Evolutionary conservation across 805 yeast genomes (phyloP), one percentile per base, ranked within the genome.

Genomic region (Brettanomyces anomalus): DNA sequence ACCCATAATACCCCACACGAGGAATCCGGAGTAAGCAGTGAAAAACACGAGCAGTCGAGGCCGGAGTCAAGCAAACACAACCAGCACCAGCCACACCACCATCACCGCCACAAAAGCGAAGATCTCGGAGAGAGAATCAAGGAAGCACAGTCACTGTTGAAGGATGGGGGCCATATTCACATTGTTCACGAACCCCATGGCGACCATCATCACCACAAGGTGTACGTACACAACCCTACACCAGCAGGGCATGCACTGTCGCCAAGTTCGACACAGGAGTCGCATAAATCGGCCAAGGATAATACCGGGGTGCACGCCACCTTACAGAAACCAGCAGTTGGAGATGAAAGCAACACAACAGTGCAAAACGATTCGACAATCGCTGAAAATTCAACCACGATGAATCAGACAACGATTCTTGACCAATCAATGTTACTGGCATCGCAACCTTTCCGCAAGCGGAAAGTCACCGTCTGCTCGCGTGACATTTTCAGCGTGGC

Each of bases 401-500:
- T 21, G 33, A 33, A 36, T 4, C 28, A 30, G 24, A 40, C 35
- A 31, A 20, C 35, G 32, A 18, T 32, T 14, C 31, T 36, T 21
- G 39, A 36, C 18, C 39, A 36, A 24, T 36, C 39, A 20, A 33
- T 37, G 19, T 11, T 39, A 7, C 16, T 32, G 15, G 43, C 33
- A 28, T 18, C 41, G 13, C 26, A 39, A 21, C 38, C 41, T 10
- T 41, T 37, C 20, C 36, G 41, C 16, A 43, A 37, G 21, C 37
- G 50, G 4, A 38, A 42, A 15, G 43, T 48, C 10, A 54, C 50
- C 0, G 65, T 76, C 3, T 55, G 64, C 43, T 72, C 66, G 46
- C 45, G 52, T 11, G 69, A 66, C 31, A 77, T 69, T 2, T 44
- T 72, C 0, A 58, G 56, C 14, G 30, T 15, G n/a, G 73, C 73